Evolutionary conservation across 2,329 filamentous ascomycete species (phyloP).

Genomic region (Alternaria sp.): DNA sequence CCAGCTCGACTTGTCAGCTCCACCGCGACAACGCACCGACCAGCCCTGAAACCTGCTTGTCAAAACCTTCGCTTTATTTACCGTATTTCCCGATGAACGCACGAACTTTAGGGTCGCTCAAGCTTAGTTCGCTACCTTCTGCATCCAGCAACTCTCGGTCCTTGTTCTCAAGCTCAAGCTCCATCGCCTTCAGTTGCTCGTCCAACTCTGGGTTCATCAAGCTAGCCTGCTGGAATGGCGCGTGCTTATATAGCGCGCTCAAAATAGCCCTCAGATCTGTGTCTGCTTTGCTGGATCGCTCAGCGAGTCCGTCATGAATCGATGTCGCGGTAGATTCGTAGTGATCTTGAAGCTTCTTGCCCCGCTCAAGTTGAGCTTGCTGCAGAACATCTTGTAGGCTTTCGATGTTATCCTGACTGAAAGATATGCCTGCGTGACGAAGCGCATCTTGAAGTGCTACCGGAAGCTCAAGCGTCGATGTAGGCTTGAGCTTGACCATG

Average conservation of each 20-base stretch:
- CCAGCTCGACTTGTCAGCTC: conserved; percentile 4
- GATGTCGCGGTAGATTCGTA: conserved; percentile 41
- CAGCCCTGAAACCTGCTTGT: background rate
- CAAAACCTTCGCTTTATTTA: conserved; percentile 17
- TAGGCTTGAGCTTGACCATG: conserved; percentile 40
- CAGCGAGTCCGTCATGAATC: conserved; percentile 45
- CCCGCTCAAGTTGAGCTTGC: conserved; percentile 41
- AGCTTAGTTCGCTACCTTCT: conserved; percentile 42
- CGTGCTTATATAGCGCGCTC: conserved; percentile 50
- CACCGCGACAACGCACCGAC: conserved; percentile 14
- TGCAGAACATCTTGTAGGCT: conserved; percentile 39
- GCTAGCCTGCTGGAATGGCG: conserved; percentile 39
- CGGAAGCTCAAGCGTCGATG: conserved; percentile 40
- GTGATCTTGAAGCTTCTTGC: conserved; percentile 47
- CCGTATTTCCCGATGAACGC: conserved; percentile 46
- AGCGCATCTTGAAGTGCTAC: conserved; percentile 45
- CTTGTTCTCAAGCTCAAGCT: conserved; percentile 48
- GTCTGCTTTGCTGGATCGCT: conserved; percentile 49
- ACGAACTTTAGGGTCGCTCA: conserved; percentile 42
- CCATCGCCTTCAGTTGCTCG: conserved; percentile 46
- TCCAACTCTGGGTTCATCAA: conserved; percentile 39
- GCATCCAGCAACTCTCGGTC: conserved; percentile 50
- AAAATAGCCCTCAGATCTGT: conserved; percentile 48
- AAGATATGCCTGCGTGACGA: conserved; percentile 42
- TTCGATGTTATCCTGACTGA: conserved; percentile 39